Conservation (phyloP, 169 alveolate genomes). For the Besnoitia besnoiti region DNA sequence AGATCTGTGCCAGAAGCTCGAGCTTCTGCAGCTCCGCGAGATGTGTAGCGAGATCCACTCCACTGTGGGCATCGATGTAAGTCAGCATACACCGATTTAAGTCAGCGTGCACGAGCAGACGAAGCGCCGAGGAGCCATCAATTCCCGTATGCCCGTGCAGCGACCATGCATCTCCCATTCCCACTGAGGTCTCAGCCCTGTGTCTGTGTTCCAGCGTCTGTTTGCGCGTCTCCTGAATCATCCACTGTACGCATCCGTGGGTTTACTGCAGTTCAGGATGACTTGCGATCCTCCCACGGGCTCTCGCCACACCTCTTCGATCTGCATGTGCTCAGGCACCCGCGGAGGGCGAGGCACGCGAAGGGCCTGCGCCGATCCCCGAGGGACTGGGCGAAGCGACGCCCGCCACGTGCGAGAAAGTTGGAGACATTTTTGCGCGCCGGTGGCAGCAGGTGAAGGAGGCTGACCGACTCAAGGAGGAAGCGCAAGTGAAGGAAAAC, state of each 20-base stretch:
- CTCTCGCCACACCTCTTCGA: too few relatives aligned
- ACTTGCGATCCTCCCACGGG: too few relatives aligned
- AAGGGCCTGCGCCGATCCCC: constrained; percentile 11
- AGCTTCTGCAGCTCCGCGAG: background rate
- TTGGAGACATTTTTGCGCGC: background rate
- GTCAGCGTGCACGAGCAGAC: background rate
- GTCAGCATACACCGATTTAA: background rate
- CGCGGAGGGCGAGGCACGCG: background rate
- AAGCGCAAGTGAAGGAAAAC: background rate
- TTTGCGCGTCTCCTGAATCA: too few relatives aligned
- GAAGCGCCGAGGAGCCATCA: too few relatives aligned
- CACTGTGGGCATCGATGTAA: background rate
- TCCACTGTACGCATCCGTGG: too few relatives aligned
- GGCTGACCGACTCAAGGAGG: constrained; percentile 1
- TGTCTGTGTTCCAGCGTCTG: too few relatives aligned
- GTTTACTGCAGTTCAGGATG: too few relatives aligned
- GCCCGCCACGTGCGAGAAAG: background rate
- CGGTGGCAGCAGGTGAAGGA: background rate
- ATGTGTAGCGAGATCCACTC: background rate
- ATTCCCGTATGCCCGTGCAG: too few relatives aligned
- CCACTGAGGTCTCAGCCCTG: too few relatives aligned
- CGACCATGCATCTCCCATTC: too few relatives aligned
- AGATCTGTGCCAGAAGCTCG: constrained; percentile 31
- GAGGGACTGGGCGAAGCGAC: background rate
- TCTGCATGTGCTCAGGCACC: constrained; percentile 16